These are phyloP conservation scores for Xylaria bambusicola DNA, from an alignment of 495 filamentous ascomycete species.

Conservation along the genomic window DNA sequence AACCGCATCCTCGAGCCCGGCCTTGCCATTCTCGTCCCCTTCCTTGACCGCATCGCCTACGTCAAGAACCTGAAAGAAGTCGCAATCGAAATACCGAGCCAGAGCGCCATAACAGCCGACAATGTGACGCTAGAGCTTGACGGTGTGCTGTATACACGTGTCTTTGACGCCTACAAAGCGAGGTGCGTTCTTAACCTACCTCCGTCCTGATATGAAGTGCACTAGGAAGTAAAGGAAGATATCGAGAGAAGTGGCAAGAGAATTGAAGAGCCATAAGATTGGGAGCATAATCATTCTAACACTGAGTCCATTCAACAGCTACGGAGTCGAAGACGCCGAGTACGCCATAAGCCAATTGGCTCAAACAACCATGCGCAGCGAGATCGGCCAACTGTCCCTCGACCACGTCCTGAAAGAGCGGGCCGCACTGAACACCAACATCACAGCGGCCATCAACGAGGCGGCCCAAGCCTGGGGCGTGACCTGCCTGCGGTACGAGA, in stretches of 20 bases:
- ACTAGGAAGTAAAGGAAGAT: background rate
- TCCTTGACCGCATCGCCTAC: conserved; percentile 94
- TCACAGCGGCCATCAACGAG: conserved; percentile 97
- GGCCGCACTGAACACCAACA: conserved; percentile 92
- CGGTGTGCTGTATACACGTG: conserved; percentile 89
- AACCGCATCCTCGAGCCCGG: conserved; percentile 89
- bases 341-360: conserved; percentile 98
- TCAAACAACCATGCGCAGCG: conserved; percentile 97
- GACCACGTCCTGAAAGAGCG: conserved; percentile 98
- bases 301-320: conserved; percentile 52
- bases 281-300: background rate
- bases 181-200: conserved; percentile 53
- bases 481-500: conserved; percentile 94
- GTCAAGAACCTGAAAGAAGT: conserved; percentile 96
- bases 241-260: background rate
- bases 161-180: conserved; percentile 97
- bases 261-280: background rate
- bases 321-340: conserved; percentile 97
- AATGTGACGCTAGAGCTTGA: conserved; percentile 97
- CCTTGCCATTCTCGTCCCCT: conserved; percentile 83
- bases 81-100: conserved; percentile 92
- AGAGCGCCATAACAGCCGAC: conserved; percentile 96
- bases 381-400: conserved; percentile 93
- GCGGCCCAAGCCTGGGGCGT: conserved; percentile 96
- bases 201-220: background rate